Base-by-base conservation (phyloP, 169 alveolate species). In the Cryptosporidium tyzzeri region DNA sequence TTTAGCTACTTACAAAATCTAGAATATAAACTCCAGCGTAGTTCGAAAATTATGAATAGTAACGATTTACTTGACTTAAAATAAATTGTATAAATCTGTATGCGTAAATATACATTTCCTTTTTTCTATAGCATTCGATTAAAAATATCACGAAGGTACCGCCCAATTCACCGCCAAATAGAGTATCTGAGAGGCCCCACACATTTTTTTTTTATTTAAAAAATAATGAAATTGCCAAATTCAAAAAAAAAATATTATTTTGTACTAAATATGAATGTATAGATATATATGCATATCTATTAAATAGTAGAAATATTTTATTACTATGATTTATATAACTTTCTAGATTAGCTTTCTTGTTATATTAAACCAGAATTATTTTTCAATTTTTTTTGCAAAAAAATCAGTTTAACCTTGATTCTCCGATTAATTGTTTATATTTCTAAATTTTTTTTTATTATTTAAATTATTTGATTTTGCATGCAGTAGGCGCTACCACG, bases 61-160 rank as follows among this genome's bases (percentile, higher is more conserved):
- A 14, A 21, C 12, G 0, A 48, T 48, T 48, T 48, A 48, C 21
- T 48, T 16, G n/a, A 16, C 16, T 14, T 6, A 10, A 48, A 48
- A 48, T 48, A 48, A 48, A 48, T 16, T 12, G 18, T 55, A 55
- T 23, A 2, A 55, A n/a, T 55, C 3, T 8, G 8, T 55, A 55
- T 23, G n/a, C 35, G n/a, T 23, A 55, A 55, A 23, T 10, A 55
- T 55, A 26, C 23, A 55, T 23, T 55, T 55, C 7, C 0, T 21
- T 23, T 2, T 21, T n/a, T 23, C 33, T 65, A 31, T 14, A 7
- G 48, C 10, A 0, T 31, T 33, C 29, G 48, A 65, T 9, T 21
- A 37, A 29, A 33, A 65, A 65, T 65, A 65, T 65, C 71, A 65
- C 71, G 71, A 65, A 65, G 48, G 31, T 65, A 65, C 71, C 71